These are phyloP conservation scores for Citrus maxima DNA, from an alignment of 345 rosid species.

Conservation along the genomic window DNA sequence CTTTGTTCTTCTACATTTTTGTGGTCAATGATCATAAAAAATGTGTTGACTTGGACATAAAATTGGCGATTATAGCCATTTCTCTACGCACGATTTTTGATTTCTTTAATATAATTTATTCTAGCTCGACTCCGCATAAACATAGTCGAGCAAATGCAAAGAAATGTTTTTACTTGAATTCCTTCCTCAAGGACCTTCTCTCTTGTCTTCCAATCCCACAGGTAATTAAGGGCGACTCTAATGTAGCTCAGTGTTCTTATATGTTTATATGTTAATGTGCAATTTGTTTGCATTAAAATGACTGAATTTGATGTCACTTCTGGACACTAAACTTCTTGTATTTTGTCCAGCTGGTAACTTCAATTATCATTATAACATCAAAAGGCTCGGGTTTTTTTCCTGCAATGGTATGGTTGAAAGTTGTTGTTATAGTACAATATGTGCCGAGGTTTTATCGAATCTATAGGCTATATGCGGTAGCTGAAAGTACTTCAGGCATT, in stretches of 20 bases:
- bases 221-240: background rate
- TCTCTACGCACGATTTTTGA: conserved; percentile 65
- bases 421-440: too few relatives aligned
- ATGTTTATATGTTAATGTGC: background rate
- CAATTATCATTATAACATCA: too few relatives aligned
- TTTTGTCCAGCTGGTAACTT: too few relatives aligned
- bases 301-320: background rate
- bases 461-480: too few relatives aligned
- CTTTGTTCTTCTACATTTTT: conserved; percentile 72
- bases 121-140: conserved; percentile 45
- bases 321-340: too few relatives aligned
- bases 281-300: background rate
- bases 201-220: background rate
- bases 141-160: conserved; percentile 41
- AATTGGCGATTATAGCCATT: conserved; percentile 72
- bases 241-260: background rate
- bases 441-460: too few relatives aligned
- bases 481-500: too few relatives aligned
- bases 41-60: conserved; percentile 64
- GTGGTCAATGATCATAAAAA: conserved; percentile 47
- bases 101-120: conserved; percentile 64
- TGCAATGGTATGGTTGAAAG: too few relatives aligned
- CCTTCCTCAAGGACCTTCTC: conserved; percentile 51
- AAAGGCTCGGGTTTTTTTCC: too few relatives aligned
- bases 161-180: conserved; percentile 54